These are phyloP conservation scores for Jimgerdemannia flammicorona DNA, from an alignment of 192 early-diverging fungal genomes.

Conservation along the genomic window DNA sequence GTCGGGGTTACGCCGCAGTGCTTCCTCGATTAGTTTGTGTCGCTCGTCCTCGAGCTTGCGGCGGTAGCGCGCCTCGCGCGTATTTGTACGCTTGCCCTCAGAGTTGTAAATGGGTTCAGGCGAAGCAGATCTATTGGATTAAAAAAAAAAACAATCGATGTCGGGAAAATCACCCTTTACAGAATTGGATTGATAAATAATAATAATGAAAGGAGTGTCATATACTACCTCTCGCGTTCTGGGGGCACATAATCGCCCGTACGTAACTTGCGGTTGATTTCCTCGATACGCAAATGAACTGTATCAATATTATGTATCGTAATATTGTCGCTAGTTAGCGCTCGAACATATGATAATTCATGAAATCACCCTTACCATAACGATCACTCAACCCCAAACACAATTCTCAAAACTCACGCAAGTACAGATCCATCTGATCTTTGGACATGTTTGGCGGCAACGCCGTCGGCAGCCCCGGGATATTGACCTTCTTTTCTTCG, in stretches of 20 bases:
- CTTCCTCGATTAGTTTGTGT: constrained; percentile 79
- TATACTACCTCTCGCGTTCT: constrained; percentile 63
- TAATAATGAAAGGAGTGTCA: constrained; percentile 3
- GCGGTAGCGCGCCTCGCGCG: constrained; percentile 87
- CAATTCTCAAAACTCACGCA: constrained; percentile 39
- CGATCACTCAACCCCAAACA: not conserved
- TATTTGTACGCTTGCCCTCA: constrained; percentile 95
- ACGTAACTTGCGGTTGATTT: constrained; percentile 79
- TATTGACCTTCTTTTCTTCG: constrained; percentile 64
- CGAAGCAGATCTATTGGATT: constrained; percentile 81
- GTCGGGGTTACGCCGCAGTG: constrained; percentile 66
- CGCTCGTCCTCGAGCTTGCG: constrained; percentile 94
- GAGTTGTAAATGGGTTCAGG: constrained; percentile 90
- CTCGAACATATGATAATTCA: not conserved
- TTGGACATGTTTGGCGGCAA: constrained; percentile 71
- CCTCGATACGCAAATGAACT: constrained; percentile 87
- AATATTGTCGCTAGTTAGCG: not conserved
- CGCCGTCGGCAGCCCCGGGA: constrained; percentile 75
- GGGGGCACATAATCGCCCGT: constrained; percentile 82
- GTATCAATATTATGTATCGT: constrained; percentile 12
- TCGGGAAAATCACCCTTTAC: too few relatives aligned
- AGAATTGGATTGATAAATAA: not conserved
- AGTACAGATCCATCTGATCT: constrained; percentile 78
- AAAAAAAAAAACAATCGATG: too few relatives aligned
- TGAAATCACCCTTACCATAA: not conserved